Percentiles rank a stretch among this genome's conserved stretches.
phyloP scores from a whole-genome alignment of 2,329 filamentous ascomycete genomes.

The Neopestalotiopsis sp. region DNA sequence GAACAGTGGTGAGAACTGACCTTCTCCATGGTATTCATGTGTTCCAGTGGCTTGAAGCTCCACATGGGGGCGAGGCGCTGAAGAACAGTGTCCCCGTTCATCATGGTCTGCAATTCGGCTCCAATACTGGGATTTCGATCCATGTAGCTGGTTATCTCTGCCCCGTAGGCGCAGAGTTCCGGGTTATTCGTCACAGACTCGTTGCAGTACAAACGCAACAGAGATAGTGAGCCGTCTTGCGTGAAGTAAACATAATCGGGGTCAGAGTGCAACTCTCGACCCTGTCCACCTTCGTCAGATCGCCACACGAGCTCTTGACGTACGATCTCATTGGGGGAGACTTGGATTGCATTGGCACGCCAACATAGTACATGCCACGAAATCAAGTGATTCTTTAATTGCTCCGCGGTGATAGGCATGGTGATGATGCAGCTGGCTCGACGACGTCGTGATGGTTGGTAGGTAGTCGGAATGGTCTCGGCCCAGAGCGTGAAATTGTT shows the following conservation, averaged over 20 bases:
- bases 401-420: conserved; percentile 10
- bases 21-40: conserved; percentile 24
- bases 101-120: conserved; percentile 9
- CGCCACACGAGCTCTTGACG: too few species aligned
- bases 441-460: too few species aligned
- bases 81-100: conserved; percentile 25
- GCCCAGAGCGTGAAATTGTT: too few species aligned
- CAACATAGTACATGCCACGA: conserved; percentile 6
- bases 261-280: not conserved
- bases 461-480: too few species aligned
- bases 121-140: not conserved
- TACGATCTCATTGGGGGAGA: not conserved
- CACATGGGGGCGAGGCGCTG: conserved; percentile 18
- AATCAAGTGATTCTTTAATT: conserved; percentile 10
- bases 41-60: not conserved
- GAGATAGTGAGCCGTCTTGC: too few species aligned
- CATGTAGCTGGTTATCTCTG: not conserved
- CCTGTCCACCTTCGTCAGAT: not conserved
- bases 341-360: conserved; percentile 1
- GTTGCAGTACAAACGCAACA: not conserved
- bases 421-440: not conserved
- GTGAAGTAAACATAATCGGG: not conserved
- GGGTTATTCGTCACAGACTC: conserved; percentile 4
- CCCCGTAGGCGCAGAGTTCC: conserved; percentile 4
- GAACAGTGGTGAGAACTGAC: conserved; percentile 13